Conservation (phyloP, 2,329 filamentous ascomycete genomes). For the Penicillium concentricum region DNA sequence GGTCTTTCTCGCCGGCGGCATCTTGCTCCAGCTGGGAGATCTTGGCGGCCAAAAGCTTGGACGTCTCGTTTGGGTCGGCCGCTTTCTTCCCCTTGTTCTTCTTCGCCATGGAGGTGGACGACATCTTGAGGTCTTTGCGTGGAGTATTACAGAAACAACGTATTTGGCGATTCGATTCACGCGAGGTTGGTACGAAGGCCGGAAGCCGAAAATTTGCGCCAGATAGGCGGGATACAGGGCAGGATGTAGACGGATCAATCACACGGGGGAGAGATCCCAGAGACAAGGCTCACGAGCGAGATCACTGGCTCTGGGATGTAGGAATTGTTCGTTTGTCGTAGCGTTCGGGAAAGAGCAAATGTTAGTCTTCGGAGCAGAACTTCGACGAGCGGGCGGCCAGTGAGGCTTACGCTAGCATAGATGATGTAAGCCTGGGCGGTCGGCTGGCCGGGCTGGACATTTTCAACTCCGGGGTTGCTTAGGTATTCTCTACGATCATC, state of each 20-base stretch:
- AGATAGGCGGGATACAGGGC: constrained; percentile 11
- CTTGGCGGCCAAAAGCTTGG: constrained; percentile 85
- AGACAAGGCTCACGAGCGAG: constrained; percentile 16
- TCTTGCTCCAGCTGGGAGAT: constrained; percentile 95
- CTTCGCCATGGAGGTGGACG: constrained; percentile 59
- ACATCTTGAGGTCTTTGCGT: constrained; percentile 28
- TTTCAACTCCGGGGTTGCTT: constrained; percentile 5
- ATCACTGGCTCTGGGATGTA: constrained; percentile 22
- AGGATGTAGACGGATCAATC: constrained; percentile 17
- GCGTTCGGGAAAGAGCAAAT: constrained; percentile 3
- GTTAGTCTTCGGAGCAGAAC: constrained; percentile 11
- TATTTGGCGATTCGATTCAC: background rate
- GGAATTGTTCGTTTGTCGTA: background rate
- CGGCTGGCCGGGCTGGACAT: background rate
- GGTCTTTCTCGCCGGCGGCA: constrained; percentile 88
- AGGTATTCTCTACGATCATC: background rate
- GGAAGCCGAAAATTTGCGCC: constrained; percentile 23
- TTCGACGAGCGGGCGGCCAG: constrained; percentile 8
- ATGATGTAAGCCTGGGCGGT: constrained; percentile 7
- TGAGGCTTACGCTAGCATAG: constrained; percentile 8
- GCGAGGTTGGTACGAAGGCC: background rate
- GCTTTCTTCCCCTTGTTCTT: constrained; percentile 84
- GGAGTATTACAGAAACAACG: constrained; percentile 11
- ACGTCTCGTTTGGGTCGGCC: constrained; percentile 81
- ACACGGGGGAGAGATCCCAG: constrained; percentile 18